These are phyloP conservation scores for Penicillium robsamsonii DNA, from an alignment of 495 filamentous ascomycete genomes.

Conservation along the genomic window DNA sequence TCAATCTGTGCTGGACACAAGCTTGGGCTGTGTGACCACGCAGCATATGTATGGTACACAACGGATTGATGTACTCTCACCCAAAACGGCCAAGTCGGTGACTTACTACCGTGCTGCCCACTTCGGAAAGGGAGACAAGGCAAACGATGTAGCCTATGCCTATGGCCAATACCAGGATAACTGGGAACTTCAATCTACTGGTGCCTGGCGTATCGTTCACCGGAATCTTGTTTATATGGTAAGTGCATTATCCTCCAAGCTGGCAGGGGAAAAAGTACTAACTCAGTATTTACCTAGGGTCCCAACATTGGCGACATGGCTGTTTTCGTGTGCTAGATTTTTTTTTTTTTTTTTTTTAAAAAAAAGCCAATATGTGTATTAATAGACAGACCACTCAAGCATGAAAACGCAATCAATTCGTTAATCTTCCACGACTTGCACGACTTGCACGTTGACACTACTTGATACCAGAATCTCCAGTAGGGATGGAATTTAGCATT, in stretches of 20 bases:
- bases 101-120: constrained; percentile 33
- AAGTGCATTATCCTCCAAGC: background rate
- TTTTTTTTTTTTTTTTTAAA: no score
- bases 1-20: constrained; percentile 10
- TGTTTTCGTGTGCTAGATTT: background rate
- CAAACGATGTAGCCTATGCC: constrained; percentile 24
- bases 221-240: constrained; percentile 40
- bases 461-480: no score
- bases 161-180: constrained; percentile 37
- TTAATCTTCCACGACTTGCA: no score
- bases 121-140: constrained; percentile 25
- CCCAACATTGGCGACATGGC: background rate
- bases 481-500: no score
- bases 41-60: constrained; percentile 32
- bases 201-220: constrained; percentile 23
- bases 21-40: constrained; percentile 23
- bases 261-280: background rate
- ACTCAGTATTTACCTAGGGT: background rate
- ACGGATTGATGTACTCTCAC: constrained; percentile 22
- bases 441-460: no score
- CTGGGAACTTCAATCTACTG: constrained; percentile 17
- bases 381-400: background rate
- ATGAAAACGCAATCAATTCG: background rate
- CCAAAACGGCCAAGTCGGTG: constrained; percentile 16
- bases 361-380: background rate